Percentiles rank a stretch among this genome's conserved stretches.
These are phyloP conservation scores for Laetiporus sulphureus DNA, from an alignment of 1,284 basidiomycete species.

Conservation along the genomic window DNA sequence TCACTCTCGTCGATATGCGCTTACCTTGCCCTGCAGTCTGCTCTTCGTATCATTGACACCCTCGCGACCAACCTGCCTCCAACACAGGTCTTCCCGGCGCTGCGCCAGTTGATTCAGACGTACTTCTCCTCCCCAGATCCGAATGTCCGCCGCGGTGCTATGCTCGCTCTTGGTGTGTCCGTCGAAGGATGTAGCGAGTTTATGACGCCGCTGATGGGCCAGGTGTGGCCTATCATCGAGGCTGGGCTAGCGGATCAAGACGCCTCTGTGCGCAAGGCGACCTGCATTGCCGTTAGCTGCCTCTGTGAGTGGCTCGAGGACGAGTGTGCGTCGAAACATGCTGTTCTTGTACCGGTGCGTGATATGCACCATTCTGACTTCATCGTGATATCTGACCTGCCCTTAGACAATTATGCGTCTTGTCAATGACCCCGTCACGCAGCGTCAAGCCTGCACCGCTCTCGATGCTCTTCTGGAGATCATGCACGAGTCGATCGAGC, in stretches of 20 bases:
- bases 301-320: conserved; percentile 98
- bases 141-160: conserved; percentile 82
- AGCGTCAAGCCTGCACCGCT: conserved; percentile 91
- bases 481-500: conserved; percentile 84
- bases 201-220: conserved; percentile 89
- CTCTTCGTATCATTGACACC: conserved; percentile 92
- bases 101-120: conserved; percentile 75
- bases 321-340: conserved; percentile 84
- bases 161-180: conserved; percentile 93
- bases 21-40: conserved; percentile 48
- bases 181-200: conserved; percentile 98
- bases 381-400: conserved; percentile 3
- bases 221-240: conserved; percentile 95
- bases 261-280: conserved; percentile 86
- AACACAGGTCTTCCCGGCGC: conserved; percentile 92
- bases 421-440: conserved; percentile 84
- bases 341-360: conserved; percentile 79
- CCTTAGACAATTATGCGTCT: conserved; percentile 80
- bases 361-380: conserved; percentile 1
- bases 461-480: conserved; percentile 97
- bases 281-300: conserved; percentile 93
- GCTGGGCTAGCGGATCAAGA: conserved; percentile 83
- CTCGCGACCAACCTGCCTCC: conserved; percentile 94
- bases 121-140: conserved; percentile 83
- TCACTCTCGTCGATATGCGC: conserved; percentile 3